phyloP scores from a whole-genome alignment of 768 basidiomycete species.

The Trametopsis cervina region DNA sequence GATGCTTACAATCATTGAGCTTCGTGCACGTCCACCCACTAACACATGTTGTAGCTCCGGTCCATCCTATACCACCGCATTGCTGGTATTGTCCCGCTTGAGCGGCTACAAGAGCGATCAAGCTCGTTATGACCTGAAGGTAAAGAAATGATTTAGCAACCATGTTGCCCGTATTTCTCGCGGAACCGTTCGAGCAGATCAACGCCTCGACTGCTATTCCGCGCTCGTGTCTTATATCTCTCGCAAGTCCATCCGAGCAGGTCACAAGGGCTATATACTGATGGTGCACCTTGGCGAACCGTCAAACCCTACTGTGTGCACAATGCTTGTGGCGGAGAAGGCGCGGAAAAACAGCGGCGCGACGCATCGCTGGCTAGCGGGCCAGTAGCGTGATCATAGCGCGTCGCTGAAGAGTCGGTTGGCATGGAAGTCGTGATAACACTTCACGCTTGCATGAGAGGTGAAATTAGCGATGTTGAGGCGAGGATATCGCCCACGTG shows the following conservation, averaged over 20 bases:
- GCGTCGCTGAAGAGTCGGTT: slow-evolving; percentile 5
- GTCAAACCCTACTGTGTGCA: too few relatives aligned
- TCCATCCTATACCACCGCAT: slow-evolving; percentile 48
- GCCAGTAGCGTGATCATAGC: background rate
- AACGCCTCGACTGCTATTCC: too few relatives aligned
- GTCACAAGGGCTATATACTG: too few relatives aligned
- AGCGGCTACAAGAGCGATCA: slow-evolving; percentile 23
- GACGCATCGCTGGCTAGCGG: background rate
- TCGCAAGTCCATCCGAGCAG: too few relatives aligned
- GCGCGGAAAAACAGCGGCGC: slow-evolving; percentile 21
- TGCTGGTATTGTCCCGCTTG: slow-evolving; percentile 38
- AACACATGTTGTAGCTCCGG: slow-evolving; percentile 42
- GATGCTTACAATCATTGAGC: slow-evolving; percentile 35
- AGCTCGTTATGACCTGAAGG: slow-evolving; percentile 15
- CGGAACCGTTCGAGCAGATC: too few relatives aligned
- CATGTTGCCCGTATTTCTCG: too few relatives aligned
- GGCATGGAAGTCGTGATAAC: background rate
- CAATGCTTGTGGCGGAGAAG: slow-evolving; percentile 15
- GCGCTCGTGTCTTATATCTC: too few relatives aligned
- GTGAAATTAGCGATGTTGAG: background rate
- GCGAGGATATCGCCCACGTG: background rate
- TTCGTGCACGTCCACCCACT: slow-evolving; percentile 37
- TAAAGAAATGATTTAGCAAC: too few relatives aligned
- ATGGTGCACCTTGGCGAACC: too few relatives aligned
- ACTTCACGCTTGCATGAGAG: background rate